phyloP scores from a whole-genome alignment of 2,329 filamentous ascomycete species.

The Pseudogymnoascus sp. region DNA sequence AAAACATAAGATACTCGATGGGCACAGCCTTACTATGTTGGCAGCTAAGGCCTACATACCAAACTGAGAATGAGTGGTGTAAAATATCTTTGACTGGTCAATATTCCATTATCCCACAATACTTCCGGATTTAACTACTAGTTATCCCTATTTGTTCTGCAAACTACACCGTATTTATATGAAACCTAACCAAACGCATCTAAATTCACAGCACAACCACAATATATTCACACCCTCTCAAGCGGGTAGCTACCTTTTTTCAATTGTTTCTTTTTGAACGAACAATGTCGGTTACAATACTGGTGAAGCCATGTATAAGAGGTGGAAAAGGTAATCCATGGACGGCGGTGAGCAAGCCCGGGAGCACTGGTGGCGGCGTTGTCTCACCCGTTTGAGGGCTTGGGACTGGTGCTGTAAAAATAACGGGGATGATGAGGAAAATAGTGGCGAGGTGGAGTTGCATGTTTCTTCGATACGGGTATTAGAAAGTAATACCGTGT shows the following conservation, averaged over 20 bases:
- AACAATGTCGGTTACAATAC: background rate
- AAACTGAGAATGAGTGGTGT: no score
- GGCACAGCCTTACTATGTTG: background rate
- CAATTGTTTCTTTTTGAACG: background rate
- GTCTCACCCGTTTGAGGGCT: background rate
- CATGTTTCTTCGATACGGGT: background rate
- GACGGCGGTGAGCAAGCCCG: background rate
- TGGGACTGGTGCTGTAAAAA: background rate
- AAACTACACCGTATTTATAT: no score
- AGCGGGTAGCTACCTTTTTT: background rate
- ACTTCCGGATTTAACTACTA: background rate
- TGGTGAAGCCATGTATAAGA: background rate
- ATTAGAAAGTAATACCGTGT: background rate
- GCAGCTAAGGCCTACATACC: no score
- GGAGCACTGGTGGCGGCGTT: background rate
- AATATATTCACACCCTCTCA: background rate
- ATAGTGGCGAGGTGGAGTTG: background rate
- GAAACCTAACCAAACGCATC: background rate
- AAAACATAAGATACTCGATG: background rate
- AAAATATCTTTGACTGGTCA: background rate
- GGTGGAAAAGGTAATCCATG: background rate
- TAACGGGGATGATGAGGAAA: background rate
- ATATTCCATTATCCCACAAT: background rate
- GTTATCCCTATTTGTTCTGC: background rate
- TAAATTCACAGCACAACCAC: background rate